These are phyloP conservation scores for Aspergillus heteromorphus DNA, from an alignment of 495 filamentous ascomycete genomes.

Conservation along the genomic window DNA sequence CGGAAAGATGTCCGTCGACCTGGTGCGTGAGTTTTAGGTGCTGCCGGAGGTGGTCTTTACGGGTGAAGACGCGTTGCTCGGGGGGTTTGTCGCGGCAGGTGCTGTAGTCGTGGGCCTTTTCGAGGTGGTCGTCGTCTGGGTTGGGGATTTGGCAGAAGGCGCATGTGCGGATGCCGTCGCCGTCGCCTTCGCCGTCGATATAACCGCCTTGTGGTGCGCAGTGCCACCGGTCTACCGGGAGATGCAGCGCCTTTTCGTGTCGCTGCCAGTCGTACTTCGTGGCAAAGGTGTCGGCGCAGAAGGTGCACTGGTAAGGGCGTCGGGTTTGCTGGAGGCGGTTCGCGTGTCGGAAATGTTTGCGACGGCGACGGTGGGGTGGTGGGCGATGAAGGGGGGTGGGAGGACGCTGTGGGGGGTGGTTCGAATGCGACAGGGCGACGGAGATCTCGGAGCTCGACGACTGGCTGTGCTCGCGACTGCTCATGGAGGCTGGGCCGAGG, in stretches of 20 bases:
- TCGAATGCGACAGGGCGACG: background rate
- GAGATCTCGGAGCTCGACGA: constrained; percentile 14
- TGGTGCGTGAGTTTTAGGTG: constrained; percentile 62
- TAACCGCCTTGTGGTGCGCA: constrained; percentile 56
- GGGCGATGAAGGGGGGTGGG: constrained; percentile 4
- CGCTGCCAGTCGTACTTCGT: constrained; percentile 78
- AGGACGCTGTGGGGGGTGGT: background rate
- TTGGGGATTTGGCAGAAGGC: constrained; percentile 11
- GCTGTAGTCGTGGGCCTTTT: constrained; percentile 54
- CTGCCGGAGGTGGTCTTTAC: constrained; percentile 73
- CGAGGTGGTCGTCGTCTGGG: constrained; percentile 15
- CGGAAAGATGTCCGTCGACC: constrained; percentile 48
- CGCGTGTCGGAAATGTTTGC: background rate
- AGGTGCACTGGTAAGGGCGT: constrained; percentile 57
- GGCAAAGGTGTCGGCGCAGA: constrained; percentile 70
- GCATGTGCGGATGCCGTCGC: constrained; percentile 46
- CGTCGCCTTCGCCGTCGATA: constrained; percentile 38
- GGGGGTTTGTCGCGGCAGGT: constrained; percentile 57
- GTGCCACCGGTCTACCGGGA: constrained; percentile 68
- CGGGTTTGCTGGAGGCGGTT: background rate
- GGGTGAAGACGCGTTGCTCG: constrained; percentile 64
- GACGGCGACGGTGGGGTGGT: constrained; percentile 3
- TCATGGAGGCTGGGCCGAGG: constrained; percentile 9
- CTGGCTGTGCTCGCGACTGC: constrained; percentile 14
- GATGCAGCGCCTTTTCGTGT: constrained; percentile 70